phyloP scores from a whole-genome alignment of 176 grass and related monocot species.

The Phoenix roebelenii region DNA sequence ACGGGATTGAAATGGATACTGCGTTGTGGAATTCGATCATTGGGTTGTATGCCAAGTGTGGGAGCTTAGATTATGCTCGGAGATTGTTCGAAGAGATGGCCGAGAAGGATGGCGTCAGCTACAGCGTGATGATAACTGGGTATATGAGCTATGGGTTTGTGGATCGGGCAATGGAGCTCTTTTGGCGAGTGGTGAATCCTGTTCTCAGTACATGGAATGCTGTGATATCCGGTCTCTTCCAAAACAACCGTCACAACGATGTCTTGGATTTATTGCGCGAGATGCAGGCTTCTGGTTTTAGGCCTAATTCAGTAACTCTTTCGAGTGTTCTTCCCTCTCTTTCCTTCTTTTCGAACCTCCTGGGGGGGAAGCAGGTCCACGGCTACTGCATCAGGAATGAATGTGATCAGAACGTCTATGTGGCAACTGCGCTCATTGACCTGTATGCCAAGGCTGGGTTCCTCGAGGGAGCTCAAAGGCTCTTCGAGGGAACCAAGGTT shows the following conservation, averaged over 20 bases:
- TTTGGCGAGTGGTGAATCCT: constrained; percentile 25
- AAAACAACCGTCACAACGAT: constrained; percentile 33
- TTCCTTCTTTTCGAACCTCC: constrained; percentile 35
- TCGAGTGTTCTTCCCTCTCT: constrained; percentile 44
- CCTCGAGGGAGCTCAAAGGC: constrained; percentile 27
- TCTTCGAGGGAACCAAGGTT: constrained; percentile 29
- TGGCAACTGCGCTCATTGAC: constrained; percentile 42
- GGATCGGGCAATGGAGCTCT: constrained; percentile 38
- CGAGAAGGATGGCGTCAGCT: constrained; percentile 47
- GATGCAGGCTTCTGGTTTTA: constrained; percentile 41
- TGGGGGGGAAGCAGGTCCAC: constrained; percentile 56
- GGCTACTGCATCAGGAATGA: constrained; percentile 44
- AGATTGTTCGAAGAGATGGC: constrained; percentile 45
- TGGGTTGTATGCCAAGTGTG: constrained; percentile 61
- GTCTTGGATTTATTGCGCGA: constrained; percentile 30
- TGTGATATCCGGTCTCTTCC: constrained; percentile 39
- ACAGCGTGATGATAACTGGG: constrained; percentile 57
- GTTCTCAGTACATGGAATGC: constrained; percentile 52
- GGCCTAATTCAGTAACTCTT: constrained; percentile 49
- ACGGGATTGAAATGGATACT: constrained; percentile 28
- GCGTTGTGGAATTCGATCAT: constrained; percentile 42
- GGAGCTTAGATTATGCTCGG: constrained; percentile 39
- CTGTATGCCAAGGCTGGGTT: constrained; percentile 51
- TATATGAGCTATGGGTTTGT: constrained; percentile 55
- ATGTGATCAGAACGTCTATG: constrained; percentile 38